Conservation (phyloP, 306 rosid genomes). For the Sophora flavescens region DNA sequence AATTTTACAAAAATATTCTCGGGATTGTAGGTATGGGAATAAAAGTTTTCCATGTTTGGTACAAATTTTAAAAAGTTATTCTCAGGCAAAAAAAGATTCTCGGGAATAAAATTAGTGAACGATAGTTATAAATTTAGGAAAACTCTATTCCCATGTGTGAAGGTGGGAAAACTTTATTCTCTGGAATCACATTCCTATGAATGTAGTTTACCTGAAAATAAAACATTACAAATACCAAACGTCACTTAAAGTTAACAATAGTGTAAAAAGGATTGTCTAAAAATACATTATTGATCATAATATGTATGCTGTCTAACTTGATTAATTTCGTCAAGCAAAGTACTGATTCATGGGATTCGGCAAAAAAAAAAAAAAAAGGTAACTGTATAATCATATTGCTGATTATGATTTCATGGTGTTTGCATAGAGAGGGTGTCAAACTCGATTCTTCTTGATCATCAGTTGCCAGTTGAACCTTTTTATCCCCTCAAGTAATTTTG, state of each 20-base stretch:
- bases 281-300: conserved; percentile 26
- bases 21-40: no score
- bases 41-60: no score
- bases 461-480: conserved; percentile 5
- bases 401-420: conserved; percentile 33
- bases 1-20: no score
- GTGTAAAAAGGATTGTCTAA: conserved; percentile 9
- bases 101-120: no score
- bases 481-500: not conserved
- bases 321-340: conserved; percentile 30
- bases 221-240: no score
- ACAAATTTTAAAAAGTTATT: no score
- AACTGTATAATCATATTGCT: not conserved
- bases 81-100: no score
- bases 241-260: conserved; percentile 41
- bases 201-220: no score
- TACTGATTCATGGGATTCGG: not conserved
- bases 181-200: no score
- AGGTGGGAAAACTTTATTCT: no score
- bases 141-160: no score
- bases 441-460: conserved; percentile 9
- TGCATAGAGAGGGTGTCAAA: conserved; percentile 5
- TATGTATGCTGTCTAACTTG: conserved; percentile 2
- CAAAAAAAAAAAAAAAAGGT: not conserved
- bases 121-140: no score